Evolutionary conservation across 768 basidiomycete genomes (phyloP).

Genomic region (Terana coerulea): DNA sequence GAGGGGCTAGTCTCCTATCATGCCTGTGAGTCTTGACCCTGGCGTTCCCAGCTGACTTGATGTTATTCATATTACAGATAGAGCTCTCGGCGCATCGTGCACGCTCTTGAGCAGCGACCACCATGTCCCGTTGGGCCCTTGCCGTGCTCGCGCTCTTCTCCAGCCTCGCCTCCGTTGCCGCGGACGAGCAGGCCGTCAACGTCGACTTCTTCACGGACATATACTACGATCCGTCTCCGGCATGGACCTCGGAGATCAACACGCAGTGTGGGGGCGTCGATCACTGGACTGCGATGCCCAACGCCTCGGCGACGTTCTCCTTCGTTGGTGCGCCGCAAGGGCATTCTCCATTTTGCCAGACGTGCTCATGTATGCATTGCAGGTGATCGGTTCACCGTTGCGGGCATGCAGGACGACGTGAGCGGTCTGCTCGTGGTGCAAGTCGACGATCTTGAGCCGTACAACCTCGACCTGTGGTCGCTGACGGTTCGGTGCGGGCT

Average conservation of each 20-base stretch:
- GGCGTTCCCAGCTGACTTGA: too few relatives aligned
- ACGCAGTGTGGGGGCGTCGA: not conserved
- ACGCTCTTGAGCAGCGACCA: too few relatives aligned
- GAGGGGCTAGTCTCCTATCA: too few relatives aligned
- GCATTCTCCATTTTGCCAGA: not conserved
- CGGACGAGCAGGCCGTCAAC: not conserved
- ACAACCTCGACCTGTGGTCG: not conserved
- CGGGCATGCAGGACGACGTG: conserved; percentile 5
- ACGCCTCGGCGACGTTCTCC: not conserved
- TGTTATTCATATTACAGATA: too few relatives aligned
- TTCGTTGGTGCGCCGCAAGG: conserved; percentile 2
- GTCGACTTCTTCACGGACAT: conserved; percentile 8
- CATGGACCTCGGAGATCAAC: conserved; percentile 1
- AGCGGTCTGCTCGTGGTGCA: conserved; percentile 6
- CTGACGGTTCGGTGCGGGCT: not conserved
- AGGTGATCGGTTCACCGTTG: conserved; percentile 7
- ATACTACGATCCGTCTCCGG: conserved; percentile 1
- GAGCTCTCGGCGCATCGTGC: too few relatives aligned
- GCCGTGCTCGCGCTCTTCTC: too few relatives aligned
- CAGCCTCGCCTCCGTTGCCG: too few relatives aligned
- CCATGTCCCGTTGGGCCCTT: too few relatives aligned
- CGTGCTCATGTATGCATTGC: not conserved
- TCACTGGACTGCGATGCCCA: conserved; percentile 3
- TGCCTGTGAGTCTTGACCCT: too few relatives aligned
- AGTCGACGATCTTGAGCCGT: conserved; percentile 5